phyloP scores from a whole-genome alignment of 495 filamentous ascomycete genomes.

The Cercophora sp. region DNA sequence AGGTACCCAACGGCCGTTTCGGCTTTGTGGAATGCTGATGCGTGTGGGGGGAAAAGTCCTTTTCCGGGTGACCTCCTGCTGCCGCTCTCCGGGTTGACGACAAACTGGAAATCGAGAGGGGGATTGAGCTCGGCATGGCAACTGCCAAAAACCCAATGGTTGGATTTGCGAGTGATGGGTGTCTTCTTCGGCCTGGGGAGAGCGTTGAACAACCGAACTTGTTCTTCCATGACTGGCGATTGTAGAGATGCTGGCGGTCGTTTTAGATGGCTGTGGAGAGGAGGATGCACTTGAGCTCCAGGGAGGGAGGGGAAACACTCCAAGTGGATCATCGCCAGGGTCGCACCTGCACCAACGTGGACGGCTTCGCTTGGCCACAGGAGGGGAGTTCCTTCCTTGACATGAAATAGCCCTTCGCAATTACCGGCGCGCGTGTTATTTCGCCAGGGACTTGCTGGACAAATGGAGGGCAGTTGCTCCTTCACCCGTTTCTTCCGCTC shows the following conservation, averaged over 20 bases:
- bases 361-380: too few relatives aligned
- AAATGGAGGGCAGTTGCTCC: too few relatives aligned
- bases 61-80: not conserved
- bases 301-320: too few relatives aligned
- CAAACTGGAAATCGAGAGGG: not conserved
- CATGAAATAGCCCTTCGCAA: too few relatives aligned
- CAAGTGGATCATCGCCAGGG: too few relatives aligned
- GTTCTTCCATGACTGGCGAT: not conserved
- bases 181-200: not conserved
- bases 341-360: too few relatives aligned
- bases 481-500: too few relatives aligned
- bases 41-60: not conserved
- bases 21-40: not conserved
- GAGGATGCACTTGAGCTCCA: too few relatives aligned
- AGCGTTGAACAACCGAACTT: conserved; percentile 2
- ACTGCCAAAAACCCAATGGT: conserved; percentile 7
- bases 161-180: not conserved
- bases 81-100: not conserved
- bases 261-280: not conserved
- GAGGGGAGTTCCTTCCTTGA: too few relatives aligned
- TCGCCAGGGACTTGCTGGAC: too few relatives aligned
- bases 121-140: not conserved
- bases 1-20: not conserved
- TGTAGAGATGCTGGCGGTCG: not conserved
- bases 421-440: too few relatives aligned